Evolutionary conservation across 345 rosid species (phyloP), one percentile per base, ranked within the genome.

Genomic region (Camelina hispida): DNA sequence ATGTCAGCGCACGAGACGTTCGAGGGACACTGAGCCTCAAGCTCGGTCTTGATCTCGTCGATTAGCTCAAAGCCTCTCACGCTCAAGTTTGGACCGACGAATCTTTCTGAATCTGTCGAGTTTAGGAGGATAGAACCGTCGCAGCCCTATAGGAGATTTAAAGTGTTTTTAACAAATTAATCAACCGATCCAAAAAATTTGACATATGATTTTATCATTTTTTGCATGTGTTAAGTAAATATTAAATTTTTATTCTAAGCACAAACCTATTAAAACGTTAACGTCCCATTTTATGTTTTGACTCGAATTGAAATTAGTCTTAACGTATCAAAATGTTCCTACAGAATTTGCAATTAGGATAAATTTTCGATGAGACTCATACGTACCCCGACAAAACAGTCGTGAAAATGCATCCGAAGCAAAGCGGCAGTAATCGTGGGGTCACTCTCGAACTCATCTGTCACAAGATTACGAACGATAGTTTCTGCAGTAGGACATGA

Each of bases 1-100:
- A 74, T 69, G 57, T 78, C 71, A 12, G 80, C 64, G 58, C 80
- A 76, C 0, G 80, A 76, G 28, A 76, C 75, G 15, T 23, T 60
- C 5, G 73, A 50, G 9, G 78, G 78, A 48, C 78, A 73, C 22
- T 58, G 60, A 22, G 78, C 66, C 57, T 74, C 73, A 2, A 74
- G 66, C 23, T 7, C 4, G 16, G 55, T 44, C 61, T 74, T 74
- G 59, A 61, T 60, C 51, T 66, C 23, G 58, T 74, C 78, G 50
- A 74, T 74, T 9, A 74, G 51, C 18, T 74, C 61, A 18, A 55
- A 66, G 1, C 68, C 78, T 54, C 78, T 59, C 13, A 74, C 66
- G 28, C 72, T 66, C 9, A 3, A 3, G 60, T 74, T 74, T 43
- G 78, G 78, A 28, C 72, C 78, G 1, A 30, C 67, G 37, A 9